Percentiles rank a stretch among this genome's conserved stretches.
phyloP scores from a whole-genome alignment of 192 early-diverging fungal genomes.

The Geranomyces variabilis region DNA sequence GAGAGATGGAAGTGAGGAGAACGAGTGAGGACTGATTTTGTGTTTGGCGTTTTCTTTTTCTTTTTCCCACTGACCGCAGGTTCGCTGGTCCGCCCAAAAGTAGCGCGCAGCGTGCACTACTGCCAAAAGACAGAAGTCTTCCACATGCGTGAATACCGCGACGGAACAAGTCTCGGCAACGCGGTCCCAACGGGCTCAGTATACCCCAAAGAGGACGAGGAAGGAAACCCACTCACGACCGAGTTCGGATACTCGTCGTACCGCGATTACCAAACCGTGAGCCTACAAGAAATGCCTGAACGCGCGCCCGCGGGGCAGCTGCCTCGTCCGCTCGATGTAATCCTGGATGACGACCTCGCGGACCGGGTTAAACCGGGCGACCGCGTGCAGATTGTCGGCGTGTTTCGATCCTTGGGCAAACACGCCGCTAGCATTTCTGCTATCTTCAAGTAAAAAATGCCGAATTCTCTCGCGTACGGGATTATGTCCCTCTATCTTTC shows the following conservation, averaged over 20 bases:
- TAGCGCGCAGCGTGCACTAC: slow-evolving; percentile 89
- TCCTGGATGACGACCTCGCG: slow-evolving; percentile 95
- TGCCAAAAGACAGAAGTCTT: slow-evolving; percentile 82
- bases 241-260: slow-evolving; percentile 91
- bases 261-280: slow-evolving; percentile 90
- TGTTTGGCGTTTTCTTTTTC: no score
- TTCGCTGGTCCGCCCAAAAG: slow-evolving; percentile 95
- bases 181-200: slow-evolving; percentile 71
- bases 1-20: no score
- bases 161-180: slow-evolving; percentile 78
- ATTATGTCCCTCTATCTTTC: background rate
- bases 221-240: slow-evolving; percentile 88
- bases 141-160: slow-evolving; percentile 82
- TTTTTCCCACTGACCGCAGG: slow-evolving; percentile 56
- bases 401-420: slow-evolving; percentile 87
- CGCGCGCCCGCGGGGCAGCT: slow-evolving; percentile 92
- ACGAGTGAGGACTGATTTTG: no score
- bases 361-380: slow-evolving; percentile 97
- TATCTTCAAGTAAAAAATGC: slow-evolving; percentile 79
- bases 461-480: slow-evolving; percentile 5
- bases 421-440: slow-evolving; percentile 76
- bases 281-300: slow-evolving; percentile 99
- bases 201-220: slow-evolving; percentile 95
- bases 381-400: slow-evolving; percentile 90
- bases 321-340: slow-evolving; percentile 90